A percentile compares a stretch with the other conserved stretches of the same genome.
Evolutionary conservation across 2,329 filamentous ascomycete genomes (phyloP).

Genomic region (Cladosporium sp.): DNA sequence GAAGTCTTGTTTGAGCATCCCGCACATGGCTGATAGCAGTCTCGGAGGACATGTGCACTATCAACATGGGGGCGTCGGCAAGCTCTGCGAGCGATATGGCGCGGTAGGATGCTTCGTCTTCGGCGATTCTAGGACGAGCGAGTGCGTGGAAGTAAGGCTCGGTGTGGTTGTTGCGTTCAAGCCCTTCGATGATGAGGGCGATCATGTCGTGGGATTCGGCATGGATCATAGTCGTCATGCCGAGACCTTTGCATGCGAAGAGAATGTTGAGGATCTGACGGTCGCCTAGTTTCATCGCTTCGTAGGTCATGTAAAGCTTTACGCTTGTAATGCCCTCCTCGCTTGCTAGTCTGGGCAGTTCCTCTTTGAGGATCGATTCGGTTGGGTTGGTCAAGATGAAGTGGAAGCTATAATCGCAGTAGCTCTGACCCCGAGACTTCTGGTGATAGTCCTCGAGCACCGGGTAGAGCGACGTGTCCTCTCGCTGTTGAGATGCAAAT

Average conservation of each 20-base stretch:
- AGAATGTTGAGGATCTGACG: conserved; percentile 54
- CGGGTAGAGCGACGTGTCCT: conserved; percentile 47
- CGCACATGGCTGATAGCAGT: conserved; percentile 37
- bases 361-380: conserved; percentile 41
- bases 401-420: conserved; percentile 61
- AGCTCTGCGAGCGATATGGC: conserved; percentile 53
- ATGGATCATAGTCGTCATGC: conserved; percentile 53
- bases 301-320: conserved; percentile 58
- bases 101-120: conserved; percentile 53
- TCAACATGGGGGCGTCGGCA: conserved; percentile 53
- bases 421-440: conserved; percentile 47
- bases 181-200: conserved; percentile 42
- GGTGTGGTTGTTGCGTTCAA: conserved; percentile 43
- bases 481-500: conserved; percentile 57
- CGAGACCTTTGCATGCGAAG: conserved; percentile 46
- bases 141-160: conserved; percentile 50
- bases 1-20: conserved; percentile 36
- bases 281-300: conserved; percentile 52
- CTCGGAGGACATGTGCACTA: conserved; percentile 54
- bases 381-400: conserved; percentile 52
- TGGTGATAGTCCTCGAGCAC: conserved; percentile 51
- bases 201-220: conserved; percentile 52
- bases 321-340: conserved; percentile 49
- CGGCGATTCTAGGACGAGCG: conserved; percentile 46
- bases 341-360: conserved; percentile 44